Evolutionary conservation across 768 basidiomycete species (phyloP).

Genomic region (Xerocomellus chrysenteron): DNA sequence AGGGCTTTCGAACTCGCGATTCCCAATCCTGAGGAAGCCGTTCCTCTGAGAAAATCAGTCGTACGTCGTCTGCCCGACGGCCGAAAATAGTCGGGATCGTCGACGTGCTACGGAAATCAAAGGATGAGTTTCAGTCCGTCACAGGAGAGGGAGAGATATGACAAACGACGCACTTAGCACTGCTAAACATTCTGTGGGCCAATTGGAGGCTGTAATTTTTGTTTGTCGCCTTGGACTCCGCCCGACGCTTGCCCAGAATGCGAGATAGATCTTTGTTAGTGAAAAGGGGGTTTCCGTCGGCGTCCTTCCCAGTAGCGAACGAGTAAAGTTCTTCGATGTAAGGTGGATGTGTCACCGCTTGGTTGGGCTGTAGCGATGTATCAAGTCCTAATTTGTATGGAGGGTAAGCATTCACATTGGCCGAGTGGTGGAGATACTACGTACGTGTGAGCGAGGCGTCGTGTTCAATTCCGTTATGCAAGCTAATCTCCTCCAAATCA

Average conservation of each 20-base stretch:
- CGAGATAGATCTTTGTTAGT: slow-evolving; percentile 59
- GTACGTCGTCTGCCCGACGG: slow-evolving; percentile 53
- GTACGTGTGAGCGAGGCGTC: slow-evolving; percentile 30
- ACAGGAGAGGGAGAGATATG: not conserved
- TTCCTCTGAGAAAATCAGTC: slow-evolving; percentile 58
- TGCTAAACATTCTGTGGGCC: slow-evolving; percentile 62
- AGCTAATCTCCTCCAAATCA: slow-evolving; percentile 46
- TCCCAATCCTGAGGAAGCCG: slow-evolving; percentile 74
- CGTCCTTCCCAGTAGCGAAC: slow-evolving; percentile 57
- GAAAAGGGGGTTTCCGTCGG: slow-evolving; percentile 46
- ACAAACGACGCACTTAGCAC: slow-evolving; percentile 53
- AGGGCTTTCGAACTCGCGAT: slow-evolving; percentile 46
- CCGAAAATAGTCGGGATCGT: slow-evolving; percentile 67
- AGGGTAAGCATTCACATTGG: not conserved
- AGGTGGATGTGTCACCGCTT: slow-evolving; percentile 47
- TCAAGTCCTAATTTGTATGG: slow-evolving; percentile 50
- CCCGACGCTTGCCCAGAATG: slow-evolving; percentile 58
- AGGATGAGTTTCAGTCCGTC: not conserved
- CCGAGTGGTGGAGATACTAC: not conserved
- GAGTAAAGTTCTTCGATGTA: slow-evolving; percentile 57
- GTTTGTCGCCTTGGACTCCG: slow-evolving; percentile 52
- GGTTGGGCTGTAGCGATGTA: slow-evolving; percentile 44
- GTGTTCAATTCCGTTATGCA: slow-evolving; percentile 19
- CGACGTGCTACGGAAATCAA: slow-evolving; percentile 44
- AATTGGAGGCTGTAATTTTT: slow-evolving; percentile 49